Base-by-base conservation (phyloP, 495 filamentous ascomycete genomes). In the Penicillium cinerascens region DNA sequence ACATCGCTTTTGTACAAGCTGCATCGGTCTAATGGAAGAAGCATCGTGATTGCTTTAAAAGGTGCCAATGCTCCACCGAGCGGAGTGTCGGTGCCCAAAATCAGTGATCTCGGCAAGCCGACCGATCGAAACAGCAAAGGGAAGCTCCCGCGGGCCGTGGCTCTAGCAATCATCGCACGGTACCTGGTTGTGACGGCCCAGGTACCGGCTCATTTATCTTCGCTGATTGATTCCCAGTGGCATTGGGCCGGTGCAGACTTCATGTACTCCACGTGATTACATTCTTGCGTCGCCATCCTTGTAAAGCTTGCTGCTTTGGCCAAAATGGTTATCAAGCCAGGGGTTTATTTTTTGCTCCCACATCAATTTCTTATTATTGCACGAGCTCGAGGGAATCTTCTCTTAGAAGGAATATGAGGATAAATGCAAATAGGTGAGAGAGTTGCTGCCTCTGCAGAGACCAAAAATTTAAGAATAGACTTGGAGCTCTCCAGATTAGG, bases 61-160 rank as follows among this genome's bases (percentile, higher is more conserved):
- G 22, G 16, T 0, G 18, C 16, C 16, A 6, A 35, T 20, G 27
- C 8, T 46, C 44, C 44, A 47, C 44, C n/a, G 11, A 36, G 44
- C 45, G 51, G 51, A 20, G 51, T 42, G 6, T 9, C 1, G 0
- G 6, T 18, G 43, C 29, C 48, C 37, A 22, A 11, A 23, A 26
- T 8, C 11, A 20, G 25, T 37, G 13, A 23, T 44, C 13, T 54
- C 51, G 51, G 51, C 51, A 54, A 54, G 51, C 51, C 51, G 51
- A 54, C 20, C 44, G 43, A 41, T 52, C 42, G 51, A 22, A 22
- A 13, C 29, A 69, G 47, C 7, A n/a, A 15, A 17, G 10, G 38
- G 38, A 41, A 4, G 27, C 21, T 22, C 25, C 35, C 23, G 27
- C 13, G 15, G 15, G 45, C 45, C 45, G 29, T 35, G 45, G 35